A percentile compares a stretch with the other conserved stretches of the same genome.
These are phyloP conservation scores for Starmera caribaea DNA, from an alignment of 805 yeast genomes.

Conservation along the genomic window DNA sequence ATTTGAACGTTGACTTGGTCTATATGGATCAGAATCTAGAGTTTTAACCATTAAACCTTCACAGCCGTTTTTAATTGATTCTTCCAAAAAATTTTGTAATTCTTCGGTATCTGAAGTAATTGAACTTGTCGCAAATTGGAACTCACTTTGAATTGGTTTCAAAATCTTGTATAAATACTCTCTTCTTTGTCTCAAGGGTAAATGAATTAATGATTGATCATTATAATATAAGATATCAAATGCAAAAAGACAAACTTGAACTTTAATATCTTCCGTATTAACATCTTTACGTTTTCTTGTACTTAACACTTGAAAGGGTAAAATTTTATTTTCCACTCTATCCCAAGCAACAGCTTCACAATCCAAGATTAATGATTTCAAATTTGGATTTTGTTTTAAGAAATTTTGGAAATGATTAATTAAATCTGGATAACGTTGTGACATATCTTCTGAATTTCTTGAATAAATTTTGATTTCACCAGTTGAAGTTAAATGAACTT, in stretches of 20 bases:
- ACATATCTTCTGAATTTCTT: constrained; percentile 95
- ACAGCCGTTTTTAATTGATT: constrained; percentile 80
- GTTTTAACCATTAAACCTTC: constrained; percentile 96
- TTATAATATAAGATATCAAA: constrained; percentile 78
- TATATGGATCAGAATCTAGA: constrained; percentile 76
- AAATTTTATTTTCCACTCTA: constrained; percentile 57
- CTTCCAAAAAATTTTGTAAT: constrained; percentile 76
- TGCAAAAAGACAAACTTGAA: constrained; percentile 85
- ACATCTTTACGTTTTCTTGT: constrained; percentile 95
- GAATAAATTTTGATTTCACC: constrained; percentile 76
- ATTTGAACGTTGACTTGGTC: constrained; percentile 89
- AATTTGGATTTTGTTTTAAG: constrained; percentile 24
- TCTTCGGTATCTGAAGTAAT: constrained; percentile 64
- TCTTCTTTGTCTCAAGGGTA: constrained; percentile 65
- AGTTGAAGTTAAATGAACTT: constrained; percentile 63
- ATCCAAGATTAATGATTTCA: constrained; percentile 67
- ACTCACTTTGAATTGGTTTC: constrained; percentile 59
- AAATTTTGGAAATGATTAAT: constrained; percentile 57
- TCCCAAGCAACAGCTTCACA: constrained; percentile 99
- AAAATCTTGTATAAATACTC: constrained; percentile 46
- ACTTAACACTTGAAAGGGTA: constrained; percentile 89
- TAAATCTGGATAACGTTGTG: constrained; percentile 90
- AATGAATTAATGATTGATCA: constrained; percentile 58
- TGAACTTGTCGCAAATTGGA: constrained; percentile 68
- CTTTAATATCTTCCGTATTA: constrained; percentile 76